These are phyloP conservation scores for Entophlyctis helioformis DNA, from an alignment of 192 early-diverging fungal species.

Conservation along the genomic window DNA sequence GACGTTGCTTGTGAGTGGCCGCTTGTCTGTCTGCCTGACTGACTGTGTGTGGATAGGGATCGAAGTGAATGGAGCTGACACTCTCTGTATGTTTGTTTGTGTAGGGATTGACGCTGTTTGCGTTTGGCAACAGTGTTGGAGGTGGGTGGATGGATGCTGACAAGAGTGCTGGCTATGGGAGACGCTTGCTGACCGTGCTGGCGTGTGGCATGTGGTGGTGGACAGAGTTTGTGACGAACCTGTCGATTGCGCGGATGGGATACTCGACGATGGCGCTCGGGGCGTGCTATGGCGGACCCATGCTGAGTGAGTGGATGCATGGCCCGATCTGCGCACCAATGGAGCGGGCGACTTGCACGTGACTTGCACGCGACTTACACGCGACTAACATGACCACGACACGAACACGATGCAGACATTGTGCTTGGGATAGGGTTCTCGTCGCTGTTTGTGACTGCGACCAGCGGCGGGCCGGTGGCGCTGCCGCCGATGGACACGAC, in stretches of 20 bases:
- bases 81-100: not conserved
- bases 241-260: conserved; percentile 82
- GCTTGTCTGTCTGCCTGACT: no score
- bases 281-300: conserved; percentile 87
- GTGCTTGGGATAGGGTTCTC: conserved; percentile 76
- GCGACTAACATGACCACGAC: not conserved
- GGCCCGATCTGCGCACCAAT: not conserved
- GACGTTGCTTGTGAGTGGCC: conserved; percentile 56
- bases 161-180: not conserved
- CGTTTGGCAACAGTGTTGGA: conserved; percentile 50
- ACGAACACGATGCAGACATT: conserved; percentile 35
- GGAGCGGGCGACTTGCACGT: conserved; percentile 1
- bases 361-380: not conserved
- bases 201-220: not conserved
- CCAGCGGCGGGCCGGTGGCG: conserved; percentile 1
- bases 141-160: conserved; percentile 3
- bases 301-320: conserved; percentile 52
- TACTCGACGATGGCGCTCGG: conserved; percentile 90
- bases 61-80: not conserved
- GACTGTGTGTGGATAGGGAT: not conserved
- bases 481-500: conserved; percentile 1
- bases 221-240: conserved; percentile 79
- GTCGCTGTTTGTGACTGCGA: conserved; percentile 5
- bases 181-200: no score
- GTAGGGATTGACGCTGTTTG: conserved; percentile 55